Percentiles rank a stretch among this genome's conserved stretches.
phyloP scores from a whole-genome alignment of 2,329 filamentous ascomycete species.

The Monosporascus ibericus region DNA sequence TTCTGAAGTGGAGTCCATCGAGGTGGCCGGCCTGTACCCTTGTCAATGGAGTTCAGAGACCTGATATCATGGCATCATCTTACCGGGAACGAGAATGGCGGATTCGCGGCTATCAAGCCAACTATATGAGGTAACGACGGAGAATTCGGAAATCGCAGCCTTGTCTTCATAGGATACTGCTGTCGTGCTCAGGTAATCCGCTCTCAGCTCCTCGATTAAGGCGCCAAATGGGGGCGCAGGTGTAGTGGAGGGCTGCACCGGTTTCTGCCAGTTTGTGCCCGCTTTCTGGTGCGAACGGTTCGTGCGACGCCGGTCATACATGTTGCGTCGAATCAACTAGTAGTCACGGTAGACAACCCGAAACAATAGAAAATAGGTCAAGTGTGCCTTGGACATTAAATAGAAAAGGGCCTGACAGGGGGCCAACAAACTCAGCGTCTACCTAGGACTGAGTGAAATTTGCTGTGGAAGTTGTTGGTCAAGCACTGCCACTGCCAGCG shows the following conservation, averaged over 20 bases:
- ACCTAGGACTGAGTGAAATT: too few relatives aligned
- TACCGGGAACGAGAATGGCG: conserved; percentile 28
- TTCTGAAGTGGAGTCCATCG: conserved; percentile 38
- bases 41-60: neutral
- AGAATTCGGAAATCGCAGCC: conserved; percentile 3
- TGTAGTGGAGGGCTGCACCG: neutral
- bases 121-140: conserved; percentile 29
- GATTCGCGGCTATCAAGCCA: conserved; percentile 25
- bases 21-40: conserved; percentile 39
- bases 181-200: neutral
- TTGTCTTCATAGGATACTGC: neutral
- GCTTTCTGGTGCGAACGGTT: neutral
- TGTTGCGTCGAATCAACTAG: neutral
- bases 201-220: conserved; percentile 1
- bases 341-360: too few relatives aligned
- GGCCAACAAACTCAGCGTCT: too few relatives aligned
- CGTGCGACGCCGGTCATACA: neutral
- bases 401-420: too few relatives aligned
- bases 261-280: neutral
- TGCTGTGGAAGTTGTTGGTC: too few relatives aligned
- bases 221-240: conserved; percentile 4
- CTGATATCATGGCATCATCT: neutral
- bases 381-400: too few relatives aligned
- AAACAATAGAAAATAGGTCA: too few relatives aligned
- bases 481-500: too few relatives aligned